Evolutionary conservation across 129 eudicot species (phyloP), one percentile per base, ranked within the genome.

Genomic region (Smallanthus sonchifolius): DNA sequence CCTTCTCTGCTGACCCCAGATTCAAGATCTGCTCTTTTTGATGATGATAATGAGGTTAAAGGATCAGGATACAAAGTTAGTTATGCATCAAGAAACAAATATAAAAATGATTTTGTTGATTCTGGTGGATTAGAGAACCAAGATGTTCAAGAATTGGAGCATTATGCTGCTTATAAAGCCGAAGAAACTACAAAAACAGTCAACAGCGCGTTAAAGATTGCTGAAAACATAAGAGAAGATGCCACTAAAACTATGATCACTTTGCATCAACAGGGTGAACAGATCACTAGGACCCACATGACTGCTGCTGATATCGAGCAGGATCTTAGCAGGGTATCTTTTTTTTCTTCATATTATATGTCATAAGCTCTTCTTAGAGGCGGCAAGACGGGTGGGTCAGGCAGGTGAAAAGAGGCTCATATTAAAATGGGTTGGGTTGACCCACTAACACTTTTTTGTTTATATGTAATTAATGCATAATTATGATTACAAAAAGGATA

Each of bases 261-360:
- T 38, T 80, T 93, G 81, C 98, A 93, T 82, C 98, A 93, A 44
- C 98, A 93, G 79, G 98, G 98, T 51, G 97, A 93, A 74, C 98
- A 93, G 80, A 84, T 93, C 79, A 88, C 96, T 4, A 75, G 97
- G 67, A 88, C 98, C 39, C 98, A 93, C 83, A 77, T 74, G 80
- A 84, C 80, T 71, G 98, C 98, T 69, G 96, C 92, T 44, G 96
- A 90, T 74, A 90, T 93, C 0, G 98, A 93, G 24, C 88, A 90
- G 62, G 98, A 93, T 76, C 91, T 93, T 67, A 88, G 97, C 78
- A 85, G 97, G 92, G 98, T 93, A 90, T 81, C 30, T 13, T 40
- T 66, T 7, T 9, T 74, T 40, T 71, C 76, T 74, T 40, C 49
- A 36, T 61, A 28, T 65, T 5, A n/a, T 13, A 2, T 10, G 20